These are phyloP conservation scores for Calonectria hawksworthii DNA, from an alignment of 2,329 filamentous ascomycete genomes.

Conservation along the genomic window DNA sequence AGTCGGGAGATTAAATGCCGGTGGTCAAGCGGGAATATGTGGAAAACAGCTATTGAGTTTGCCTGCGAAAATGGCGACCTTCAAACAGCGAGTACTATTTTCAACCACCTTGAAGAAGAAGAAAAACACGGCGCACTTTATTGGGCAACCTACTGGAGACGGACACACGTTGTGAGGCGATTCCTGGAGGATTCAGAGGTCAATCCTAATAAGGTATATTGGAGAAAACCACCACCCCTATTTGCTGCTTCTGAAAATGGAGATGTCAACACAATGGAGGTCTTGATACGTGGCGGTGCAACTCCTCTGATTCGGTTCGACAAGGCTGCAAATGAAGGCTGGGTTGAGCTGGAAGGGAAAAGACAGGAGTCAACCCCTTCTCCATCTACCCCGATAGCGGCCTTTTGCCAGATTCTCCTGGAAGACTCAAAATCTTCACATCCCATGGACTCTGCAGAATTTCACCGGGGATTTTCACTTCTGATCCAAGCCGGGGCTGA, in stretches of 20 bases:
- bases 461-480: neutral
- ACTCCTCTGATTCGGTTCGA: neutral
- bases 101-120: neutral
- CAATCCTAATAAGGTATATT: neutral
- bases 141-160: neutral
- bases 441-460: neutral
- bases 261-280: neutral
- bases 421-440: neutral
- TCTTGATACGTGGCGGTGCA: neutral
- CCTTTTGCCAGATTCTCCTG: neutral
- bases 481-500: constrained; percentile 10
- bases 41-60: neutral
- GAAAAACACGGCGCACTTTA: neutral
- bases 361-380: neutral
- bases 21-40: neutral
- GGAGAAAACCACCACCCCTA: neutral
- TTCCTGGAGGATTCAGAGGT: constrained; percentile 11
- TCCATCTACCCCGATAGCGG: neutral
- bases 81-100: neutral
- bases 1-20: too few species aligned
- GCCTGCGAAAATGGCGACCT: constrained; percentile 10
- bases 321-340: neutral
- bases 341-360: neutral
- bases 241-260: neutral
- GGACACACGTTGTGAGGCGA: neutral